These are phyloP conservation scores for sorghum (Sorghum bicolor) DNA, from an alignment of 176 grass and related monocot genomes.

Conservation along the genomic window Sorghum_bicolor_NCBIv3 NC_012876.2:61583001-61583500, in stretches of 20 bases:
- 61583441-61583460: slow-evolving; percentile 21
- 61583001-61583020: not conserved
- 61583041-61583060: slow-evolving; percentile 1
- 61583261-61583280: slow-evolving; percentile 12
- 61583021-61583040: slow-evolving; percentile 22
- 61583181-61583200: slow-evolving; percentile 7
- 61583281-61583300: not conserved
- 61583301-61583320: slow-evolving; percentile 17
- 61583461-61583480: slow-evolving; percentile 27
- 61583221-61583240: not conserved
- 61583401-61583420: slow-evolving; percentile 45
- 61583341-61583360: slow-evolving; percentile 91
- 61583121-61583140: not conserved
- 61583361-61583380: slow-evolving; percentile 73
- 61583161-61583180: not conserved
- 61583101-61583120: not conserved
- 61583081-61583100: not conserved
- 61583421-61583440: not conserved
- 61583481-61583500: slow-evolving; percentile 83
- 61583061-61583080: not conserved
- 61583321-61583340: slow-evolving; percentile 32
- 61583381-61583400: slow-evolving; percentile 62
- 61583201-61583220: not conserved
- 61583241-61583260: not conserved
- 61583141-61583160: not conserved